phyloP scores from a whole-genome alignment of 1,284 basidiomycete genomes.

The Termitomyces sp. region DNA sequence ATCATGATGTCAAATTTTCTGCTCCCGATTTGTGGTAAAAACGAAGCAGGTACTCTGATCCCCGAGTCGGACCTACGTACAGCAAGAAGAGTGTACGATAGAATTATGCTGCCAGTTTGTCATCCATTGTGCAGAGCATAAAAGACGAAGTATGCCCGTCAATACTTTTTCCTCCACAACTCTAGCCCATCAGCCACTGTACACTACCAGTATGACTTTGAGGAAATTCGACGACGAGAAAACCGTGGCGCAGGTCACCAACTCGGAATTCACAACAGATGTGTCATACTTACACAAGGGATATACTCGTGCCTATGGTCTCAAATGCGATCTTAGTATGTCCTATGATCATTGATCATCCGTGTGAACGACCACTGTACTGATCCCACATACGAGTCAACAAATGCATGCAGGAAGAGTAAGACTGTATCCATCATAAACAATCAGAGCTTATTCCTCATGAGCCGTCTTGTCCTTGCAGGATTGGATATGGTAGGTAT shows the following conservation, averaged over 20 bases:
- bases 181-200: no score
- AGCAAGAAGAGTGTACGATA: no score
- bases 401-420: conserved; percentile 44
- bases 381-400: conserved; percentile 34
- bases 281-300: conserved; percentile 12
- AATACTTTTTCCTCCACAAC: no score
- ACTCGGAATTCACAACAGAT: conserved; percentile 11
- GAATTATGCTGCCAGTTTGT: no score
- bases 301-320: conserved; percentile 18
- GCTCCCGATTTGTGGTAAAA: no score
- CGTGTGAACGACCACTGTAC: neutral
- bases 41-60: no score
- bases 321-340: conserved; percentile 23
- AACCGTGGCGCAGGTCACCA: neutral
- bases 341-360: neutral
- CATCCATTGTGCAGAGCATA: no score
- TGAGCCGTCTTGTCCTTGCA: conserved; percentile 15
- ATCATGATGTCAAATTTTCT: no score
- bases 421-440: conserved; percentile 11
- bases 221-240: conserved; percentile 3
- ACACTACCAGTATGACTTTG: conserved; percentile 2
- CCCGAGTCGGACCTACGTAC: no score
- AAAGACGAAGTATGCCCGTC: no score
- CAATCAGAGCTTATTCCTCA: neutral
- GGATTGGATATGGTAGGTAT: conserved; percentile 59